A percentile compares a stretch with the other conserved stretches of the same genome.
Evolutionary conservation across 179 eudicot genomes (phyloP).

Genomic region (Beta corolliflora): DNA sequence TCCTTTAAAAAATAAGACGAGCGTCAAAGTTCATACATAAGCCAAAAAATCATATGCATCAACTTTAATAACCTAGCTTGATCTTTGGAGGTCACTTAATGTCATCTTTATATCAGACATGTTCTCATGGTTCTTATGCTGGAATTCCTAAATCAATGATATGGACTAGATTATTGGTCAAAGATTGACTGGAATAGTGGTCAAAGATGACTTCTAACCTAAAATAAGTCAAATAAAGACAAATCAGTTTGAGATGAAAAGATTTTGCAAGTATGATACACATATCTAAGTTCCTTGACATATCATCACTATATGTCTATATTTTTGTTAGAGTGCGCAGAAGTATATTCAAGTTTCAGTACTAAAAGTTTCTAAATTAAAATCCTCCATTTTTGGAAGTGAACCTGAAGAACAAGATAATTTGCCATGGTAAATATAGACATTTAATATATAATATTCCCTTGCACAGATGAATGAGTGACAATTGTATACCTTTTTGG

Average conservation of each 20-base stretch:
- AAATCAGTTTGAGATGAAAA: neutral
- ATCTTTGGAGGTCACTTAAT: neutral
- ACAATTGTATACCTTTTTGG: conserved; percentile 66
- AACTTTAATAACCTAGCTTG: neutral
- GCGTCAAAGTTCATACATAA: neutral
- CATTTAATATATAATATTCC: neutral
- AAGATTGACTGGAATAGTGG: neutral
- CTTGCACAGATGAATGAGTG: neutral
- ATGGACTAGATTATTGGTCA: conserved; percentile 6
- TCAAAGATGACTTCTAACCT: neutral
- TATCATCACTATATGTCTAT: neutral
- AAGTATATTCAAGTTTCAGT: neutral
- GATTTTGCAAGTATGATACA: neutral
- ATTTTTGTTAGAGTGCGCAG: neutral
- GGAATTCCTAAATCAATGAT: neutral
- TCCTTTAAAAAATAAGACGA: neutral
- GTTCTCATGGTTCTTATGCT: neutral
- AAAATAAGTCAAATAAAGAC: neutral
- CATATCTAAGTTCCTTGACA: conserved; percentile 4
- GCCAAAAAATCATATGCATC: neutral
- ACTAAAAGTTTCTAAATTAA: neutral
- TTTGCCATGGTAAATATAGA: neutral
- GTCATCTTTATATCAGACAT: neutral
- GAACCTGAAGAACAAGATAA: neutral
- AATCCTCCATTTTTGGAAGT: neutral